phyloP scores from a whole-genome alignment of 2,329 filamentous ascomycete species.

The Diaporthe aspalathi region DNA sequence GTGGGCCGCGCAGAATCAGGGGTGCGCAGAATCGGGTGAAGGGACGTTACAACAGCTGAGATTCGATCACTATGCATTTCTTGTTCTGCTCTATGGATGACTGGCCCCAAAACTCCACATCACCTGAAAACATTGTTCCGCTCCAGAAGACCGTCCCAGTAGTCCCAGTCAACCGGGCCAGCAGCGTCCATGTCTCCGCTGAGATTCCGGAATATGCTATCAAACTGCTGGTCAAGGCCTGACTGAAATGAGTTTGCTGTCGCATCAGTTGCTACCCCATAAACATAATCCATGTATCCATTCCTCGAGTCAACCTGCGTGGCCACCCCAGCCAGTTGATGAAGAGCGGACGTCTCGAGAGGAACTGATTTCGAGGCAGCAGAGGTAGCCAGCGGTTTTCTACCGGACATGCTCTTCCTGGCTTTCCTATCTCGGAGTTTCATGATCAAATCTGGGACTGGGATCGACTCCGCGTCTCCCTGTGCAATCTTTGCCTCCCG shows the following conservation, averaged over 20 bases:
- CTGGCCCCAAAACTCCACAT: background rate
- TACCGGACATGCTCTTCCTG: conserved; percentile 23
- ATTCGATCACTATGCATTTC: no score
- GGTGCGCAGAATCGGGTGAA: no score
- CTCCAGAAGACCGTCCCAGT: conserved; percentile 38
- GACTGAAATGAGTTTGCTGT: conserved; percentile 15
- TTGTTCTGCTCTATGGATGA: no score
- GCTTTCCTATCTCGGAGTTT: conserved; percentile 35
- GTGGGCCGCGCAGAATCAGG: no score
- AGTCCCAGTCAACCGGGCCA: conserved; percentile 38
- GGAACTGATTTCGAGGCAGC: conserved; percentile 20
- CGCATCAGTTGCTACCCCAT: background rate
- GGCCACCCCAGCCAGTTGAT: conserved; percentile 37
- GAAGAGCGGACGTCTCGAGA: conserved; percentile 33
- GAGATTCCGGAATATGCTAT: conserved; percentile 37
- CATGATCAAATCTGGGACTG: conserved; percentile 25
- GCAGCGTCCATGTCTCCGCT: conserved; percentile 34
- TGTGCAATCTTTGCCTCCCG: conserved; percentile 39
- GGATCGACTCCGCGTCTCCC: conserved; percentile 23
- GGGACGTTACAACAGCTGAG: no score
- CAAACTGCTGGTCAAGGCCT: conserved; percentile 34
- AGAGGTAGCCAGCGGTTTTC: conserved; percentile 1
- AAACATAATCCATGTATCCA: background rate
- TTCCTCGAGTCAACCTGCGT: conserved; percentile 38
- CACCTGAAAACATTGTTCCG: conserved; percentile 38